Base-by-base conservation (phyloP, 1,284 basidiomycete genomes). In the Moniliella sp. region DNA sequence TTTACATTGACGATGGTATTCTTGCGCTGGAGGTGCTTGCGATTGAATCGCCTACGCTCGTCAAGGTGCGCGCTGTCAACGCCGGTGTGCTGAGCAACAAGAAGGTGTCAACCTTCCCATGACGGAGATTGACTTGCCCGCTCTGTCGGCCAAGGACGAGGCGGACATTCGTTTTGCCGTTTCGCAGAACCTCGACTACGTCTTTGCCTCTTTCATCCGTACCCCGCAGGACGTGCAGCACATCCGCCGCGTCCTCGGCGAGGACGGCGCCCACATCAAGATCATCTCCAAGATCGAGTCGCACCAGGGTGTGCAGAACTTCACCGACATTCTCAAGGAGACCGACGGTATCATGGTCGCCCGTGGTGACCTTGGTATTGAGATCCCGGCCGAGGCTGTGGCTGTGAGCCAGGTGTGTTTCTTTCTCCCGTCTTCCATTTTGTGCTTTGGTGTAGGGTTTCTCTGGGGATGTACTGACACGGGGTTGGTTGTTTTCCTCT, bases 71-170 rank as follows among this genome's bases (percentile, higher is more conserved):
- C 51, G 73, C 82, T 27, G 50, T 93, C 63, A 99, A 97, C 74
- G 78, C 77, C 55, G 91, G 88, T 37, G 75, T 69, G 25, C 75
- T 99, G 48, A 83, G 80, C 32, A 93, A 86, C 39, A 81, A 83
- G 64, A 99, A 99, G 70, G 91, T 64, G 91, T 97, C 66, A 99
- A 99, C 67, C 74, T 99, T 38, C 91, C 91, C 54, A 91, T 94
- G 66, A 97, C 91, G 45, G 73, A 78, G 17, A 91, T 99, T 57
- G 91, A 97, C 66, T 75, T 99, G 33, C 91, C 91, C 36, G 82
- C 91, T 34, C 75, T 99, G 33, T 94, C 86, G 37, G 81, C 83
- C 39, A 97, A 99, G 72, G 91, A 99, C 45, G 35, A 33, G 29
- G 72, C 75, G 44, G 91, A 97, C 63, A 67, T 99, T 37, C 64